Conservation (phyloP, 2,329 filamentous ascomycete species). For the Purpureocillium takamizusanense region DNA sequence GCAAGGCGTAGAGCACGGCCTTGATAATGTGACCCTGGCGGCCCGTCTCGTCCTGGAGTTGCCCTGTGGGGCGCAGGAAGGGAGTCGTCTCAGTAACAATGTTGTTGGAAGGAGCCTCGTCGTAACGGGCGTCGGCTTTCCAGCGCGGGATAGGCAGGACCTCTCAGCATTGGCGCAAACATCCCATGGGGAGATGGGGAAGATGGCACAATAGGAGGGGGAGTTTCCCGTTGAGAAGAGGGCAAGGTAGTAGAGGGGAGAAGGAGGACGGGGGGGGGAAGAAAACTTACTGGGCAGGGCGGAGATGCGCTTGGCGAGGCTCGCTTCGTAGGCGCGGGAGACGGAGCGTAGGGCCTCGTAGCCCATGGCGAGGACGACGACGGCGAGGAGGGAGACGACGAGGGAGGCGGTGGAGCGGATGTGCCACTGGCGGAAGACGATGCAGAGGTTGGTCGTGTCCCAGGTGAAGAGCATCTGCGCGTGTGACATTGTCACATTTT, state of each 20-base stretch:
- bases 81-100: conserved; percentile 57
- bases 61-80: conserved; percentile 59
- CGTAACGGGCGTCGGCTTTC: conserved; percentile 19
- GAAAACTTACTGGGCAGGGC: conserved; percentile 42
- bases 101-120: conserved; percentile 7
- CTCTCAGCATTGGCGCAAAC: conserved; percentile 21
- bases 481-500: neutral
- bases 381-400: conserved; percentile 70
- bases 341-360: conserved; percentile 82
- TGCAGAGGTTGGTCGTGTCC: conserved; percentile 88
- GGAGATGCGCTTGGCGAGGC: conserved; percentile 37
- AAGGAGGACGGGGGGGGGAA: neutral
- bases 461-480: conserved; percentile 96
- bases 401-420: conserved; percentile 66
- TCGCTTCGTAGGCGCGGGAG: conserved; percentile 67
- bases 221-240: neutral
- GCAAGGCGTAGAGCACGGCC: conserved; percentile 75
- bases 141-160: too few relatives aligned
- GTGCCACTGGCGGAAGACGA: conserved; percentile 90
- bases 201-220: conserved; percentile 1
- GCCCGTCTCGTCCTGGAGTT: conserved; percentile 51
- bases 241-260: neutral
- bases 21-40: conserved; percentile 69
- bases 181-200: conserved; percentile 4
- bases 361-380: conserved; percentile 77